Conservation (phyloP, 495 filamentous ascomycete species). For the Aspergillus funiculosus region DNA sequence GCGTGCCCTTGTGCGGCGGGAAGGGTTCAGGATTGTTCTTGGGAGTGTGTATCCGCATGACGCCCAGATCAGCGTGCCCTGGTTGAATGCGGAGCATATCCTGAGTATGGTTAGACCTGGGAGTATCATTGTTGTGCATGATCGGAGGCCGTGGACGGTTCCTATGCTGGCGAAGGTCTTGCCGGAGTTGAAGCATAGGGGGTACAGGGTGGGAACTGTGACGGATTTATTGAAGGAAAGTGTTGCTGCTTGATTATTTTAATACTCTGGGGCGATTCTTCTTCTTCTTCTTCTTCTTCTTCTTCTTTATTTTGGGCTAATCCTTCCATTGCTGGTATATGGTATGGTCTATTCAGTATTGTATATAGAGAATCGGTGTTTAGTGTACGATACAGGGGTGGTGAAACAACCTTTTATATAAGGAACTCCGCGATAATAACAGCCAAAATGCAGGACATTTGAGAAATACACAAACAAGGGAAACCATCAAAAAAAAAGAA, state of each 20-base stretch:
- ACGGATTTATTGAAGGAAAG: conserved; percentile 49
- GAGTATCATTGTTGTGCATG: conserved; percentile 76
- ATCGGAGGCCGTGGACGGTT: conserved; percentile 69
- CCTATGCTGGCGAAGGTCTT: conserved; percentile 68
- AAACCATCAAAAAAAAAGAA: conserved; percentile 9
- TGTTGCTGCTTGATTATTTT: background rate
- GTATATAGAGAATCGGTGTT: conserved; percentile 1
- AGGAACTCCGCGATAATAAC: conserved; percentile 1
- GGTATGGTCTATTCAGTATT: conserved; percentile 7
- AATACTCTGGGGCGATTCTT: background rate
- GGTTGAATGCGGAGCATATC: conserved; percentile 72
- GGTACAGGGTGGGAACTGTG: conserved; percentile 65
- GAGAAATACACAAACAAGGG: background rate
- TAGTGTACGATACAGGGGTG: conserved; percentile 5
- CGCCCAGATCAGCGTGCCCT: conserved; percentile 61
- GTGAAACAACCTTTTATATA: background rate
- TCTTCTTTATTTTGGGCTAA: conserved; percentile 1
- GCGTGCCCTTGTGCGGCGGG: conserved; percentile 44
- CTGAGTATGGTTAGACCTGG: conserved; percentile 71
- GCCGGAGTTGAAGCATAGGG: conserved; percentile 59
- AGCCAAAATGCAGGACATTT: background rate
- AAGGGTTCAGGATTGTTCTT: conserved; percentile 64
- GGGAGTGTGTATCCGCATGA: conserved; percentile 86
- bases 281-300: background rate
- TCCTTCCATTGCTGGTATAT: conserved; percentile 4